Evolutionary conservation across 192 early-diverging fungal genomes (phyloP).

Genomic region (Backusella luteola): DNA sequence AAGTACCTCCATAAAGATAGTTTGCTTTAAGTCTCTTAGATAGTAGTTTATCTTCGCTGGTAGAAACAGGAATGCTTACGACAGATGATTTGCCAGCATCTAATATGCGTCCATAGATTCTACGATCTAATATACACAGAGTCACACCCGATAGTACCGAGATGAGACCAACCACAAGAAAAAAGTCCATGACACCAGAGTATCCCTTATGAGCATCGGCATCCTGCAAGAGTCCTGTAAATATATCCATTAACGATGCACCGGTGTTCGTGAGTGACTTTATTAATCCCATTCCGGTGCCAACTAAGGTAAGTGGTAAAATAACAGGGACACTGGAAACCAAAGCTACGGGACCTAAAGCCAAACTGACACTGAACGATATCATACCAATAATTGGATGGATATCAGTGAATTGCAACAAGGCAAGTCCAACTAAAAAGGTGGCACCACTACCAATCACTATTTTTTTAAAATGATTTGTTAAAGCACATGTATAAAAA

Average conservation of each 20-base stretch:
- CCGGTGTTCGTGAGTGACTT: slow-evolving; percentile 62
- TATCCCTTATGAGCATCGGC: slow-evolving; percentile 28
- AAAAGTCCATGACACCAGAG: slow-evolving; percentile 27
- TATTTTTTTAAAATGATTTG: neutral
- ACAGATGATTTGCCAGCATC: slow-evolving; percentile 15
- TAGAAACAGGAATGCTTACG: neutral
- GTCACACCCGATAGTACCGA: slow-evolving; percentile 15
- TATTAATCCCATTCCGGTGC: slow-evolving; percentile 61
- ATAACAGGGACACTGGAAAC: slow-evolving; percentile 58
- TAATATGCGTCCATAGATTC: slow-evolving; percentile 17
- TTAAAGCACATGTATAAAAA: neutral
- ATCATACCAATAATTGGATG: slow-evolving; percentile 54
- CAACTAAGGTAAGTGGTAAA: slow-evolving; percentile 48
- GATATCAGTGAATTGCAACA: slow-evolving; percentile 49
- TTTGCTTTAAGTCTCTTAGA: slow-evolving; percentile 14
- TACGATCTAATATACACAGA: slow-evolving; percentile 25
- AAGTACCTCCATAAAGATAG: slow-evolving; percentile 31
- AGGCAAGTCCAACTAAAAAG: slow-evolving; percentile 6
- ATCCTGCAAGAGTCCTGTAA: slow-evolving; percentile 59
- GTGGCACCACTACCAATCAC: slow-evolving; percentile 28
- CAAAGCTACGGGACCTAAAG: slow-evolving; percentile 55
- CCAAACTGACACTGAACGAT: slow-evolving; percentile 53
- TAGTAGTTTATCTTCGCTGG: neutral
- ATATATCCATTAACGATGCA: slow-evolving; percentile 55
- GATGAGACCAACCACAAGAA: neutral